phyloP scores from a whole-genome alignment of 768 basidiomycete genomes.

The Tephrocybe sp. region DNA sequence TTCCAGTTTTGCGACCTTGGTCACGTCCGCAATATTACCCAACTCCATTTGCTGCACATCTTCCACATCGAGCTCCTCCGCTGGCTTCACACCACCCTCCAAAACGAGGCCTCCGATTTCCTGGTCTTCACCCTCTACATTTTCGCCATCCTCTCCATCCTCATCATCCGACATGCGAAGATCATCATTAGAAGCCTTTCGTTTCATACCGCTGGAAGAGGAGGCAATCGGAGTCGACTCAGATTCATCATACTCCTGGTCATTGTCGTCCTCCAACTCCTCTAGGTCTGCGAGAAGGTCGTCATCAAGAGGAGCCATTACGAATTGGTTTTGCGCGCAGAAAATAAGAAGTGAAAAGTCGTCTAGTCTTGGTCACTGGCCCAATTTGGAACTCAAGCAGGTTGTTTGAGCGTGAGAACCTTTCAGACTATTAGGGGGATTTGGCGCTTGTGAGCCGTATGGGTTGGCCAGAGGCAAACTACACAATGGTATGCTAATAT shows the following conservation, averaged over 20 bases:
- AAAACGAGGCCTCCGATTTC: slow-evolving; percentile 62
- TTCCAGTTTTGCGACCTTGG: slow-evolving; percentile 84
- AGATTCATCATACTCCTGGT: slow-evolving; percentile 39
- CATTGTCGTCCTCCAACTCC: slow-evolving; percentile 71
- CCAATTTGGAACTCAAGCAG: too few relatives aligned
- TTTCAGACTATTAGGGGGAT: too few relatives aligned
- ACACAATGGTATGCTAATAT: neutral
- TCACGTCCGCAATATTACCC: slow-evolving; percentile 78
- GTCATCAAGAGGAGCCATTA: slow-evolving; percentile 83
- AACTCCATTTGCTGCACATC: slow-evolving; percentile 96
- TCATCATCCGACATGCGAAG: slow-evolving; percentile 56
- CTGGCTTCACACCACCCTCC: slow-evolving; percentile 86
- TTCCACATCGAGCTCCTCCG: slow-evolving; percentile 93
- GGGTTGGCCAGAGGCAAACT: neutral
- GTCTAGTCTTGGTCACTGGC: too few relatives aligned
- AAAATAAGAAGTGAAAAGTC: too few relatives aligned
- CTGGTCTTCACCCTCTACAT: slow-evolving; percentile 40
- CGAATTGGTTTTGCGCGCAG: neutral
- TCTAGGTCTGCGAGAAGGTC: slow-evolving; percentile 93
- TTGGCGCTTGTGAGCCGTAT: too few relatives aligned
- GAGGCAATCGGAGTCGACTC: slow-evolving; percentile 15
- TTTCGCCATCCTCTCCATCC: slow-evolving; percentile 46
- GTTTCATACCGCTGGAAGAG: slow-evolving; percentile 45
- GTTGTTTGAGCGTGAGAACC: too few relatives aligned
- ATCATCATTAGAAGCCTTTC: slow-evolving; percentile 59